Conservation (phyloP, 108 stramenopile genomes). For the Skeletonema menzelii region DNA sequence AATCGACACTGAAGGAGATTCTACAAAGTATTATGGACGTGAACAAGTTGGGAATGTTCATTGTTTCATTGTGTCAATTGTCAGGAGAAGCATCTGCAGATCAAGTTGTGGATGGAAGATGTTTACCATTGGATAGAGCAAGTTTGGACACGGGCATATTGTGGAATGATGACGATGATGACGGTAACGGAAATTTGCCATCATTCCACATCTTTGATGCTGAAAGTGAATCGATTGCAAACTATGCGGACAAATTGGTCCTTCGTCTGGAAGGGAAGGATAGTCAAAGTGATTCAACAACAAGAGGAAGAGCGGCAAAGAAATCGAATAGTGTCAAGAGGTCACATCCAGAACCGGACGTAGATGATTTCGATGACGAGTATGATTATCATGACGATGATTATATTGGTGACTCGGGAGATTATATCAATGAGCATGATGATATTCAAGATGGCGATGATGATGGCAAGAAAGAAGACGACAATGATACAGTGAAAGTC, state of each 20-base stretch:
- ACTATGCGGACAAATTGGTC: constrained; percentile 25
- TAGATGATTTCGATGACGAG: constrained; percentile 26
- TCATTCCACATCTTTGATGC: constrained; percentile 9
- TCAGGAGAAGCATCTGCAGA: constrained; percentile 62
- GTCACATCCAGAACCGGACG: background rate
- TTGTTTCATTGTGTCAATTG: constrained; percentile 66
- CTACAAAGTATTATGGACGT: background rate
- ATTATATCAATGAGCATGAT: constrained; percentile 19
- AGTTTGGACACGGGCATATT: constrained; percentile 57
- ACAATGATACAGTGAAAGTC: constrained; percentile 16
- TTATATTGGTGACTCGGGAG: constrained; percentile 18
- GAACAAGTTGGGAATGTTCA: constrained; percentile 44
- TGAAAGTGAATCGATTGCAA: background rate
- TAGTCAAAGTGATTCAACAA: constrained; percentile 16
- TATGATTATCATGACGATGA: constrained; percentile 15
- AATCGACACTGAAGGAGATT: constrained; percentile 9
- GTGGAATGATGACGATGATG: constrained; percentile 41
- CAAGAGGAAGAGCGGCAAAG: background rate
- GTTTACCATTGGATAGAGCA: constrained; percentile 62
- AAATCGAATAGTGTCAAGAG: background rate
- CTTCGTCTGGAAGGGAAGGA: constrained; percentile 13
- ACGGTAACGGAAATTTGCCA: constrained; percentile 10
- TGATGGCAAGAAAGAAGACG: background rate
- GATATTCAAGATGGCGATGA: constrained; percentile 9
- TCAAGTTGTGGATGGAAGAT: constrained; percentile 23